phyloP scores from a whole-genome alignment of 352 stramenopile genomes.

The Pythium graminicola region DNA sequence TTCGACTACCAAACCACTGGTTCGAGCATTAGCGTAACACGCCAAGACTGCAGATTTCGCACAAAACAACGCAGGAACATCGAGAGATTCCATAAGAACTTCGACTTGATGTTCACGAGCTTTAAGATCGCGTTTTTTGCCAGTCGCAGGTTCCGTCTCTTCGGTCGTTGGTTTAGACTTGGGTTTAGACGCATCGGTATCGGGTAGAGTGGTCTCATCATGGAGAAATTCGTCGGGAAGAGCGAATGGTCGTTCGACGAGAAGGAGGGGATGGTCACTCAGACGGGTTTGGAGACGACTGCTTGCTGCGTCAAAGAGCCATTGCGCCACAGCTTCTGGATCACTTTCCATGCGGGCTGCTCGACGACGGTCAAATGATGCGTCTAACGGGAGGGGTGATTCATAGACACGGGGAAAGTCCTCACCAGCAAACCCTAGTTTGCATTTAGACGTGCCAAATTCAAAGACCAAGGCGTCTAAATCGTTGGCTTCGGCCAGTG shows the following conservation, averaged over 20 bases:
- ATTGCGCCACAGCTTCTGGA: conserved; percentile 52
- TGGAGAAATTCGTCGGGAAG: conserved; percentile 37
- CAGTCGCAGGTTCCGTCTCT: conserved; percentile 12
- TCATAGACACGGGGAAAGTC: conserved; percentile 79
- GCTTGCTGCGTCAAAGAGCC: conserved; percentile 53
- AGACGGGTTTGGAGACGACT: conserved; percentile 43
- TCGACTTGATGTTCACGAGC: conserved; percentile 63
- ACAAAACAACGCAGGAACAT: conserved; percentile 66
- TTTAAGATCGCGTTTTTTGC: conserved; percentile 54
- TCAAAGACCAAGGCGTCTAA: conserved; percentile 76
- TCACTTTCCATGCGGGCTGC: conserved; percentile 53
- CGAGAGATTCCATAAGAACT: conserved; percentile 78
- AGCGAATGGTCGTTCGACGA: conserved; percentile 61
- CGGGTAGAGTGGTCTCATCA: not conserved
- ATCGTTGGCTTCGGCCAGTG: conserved; percentile 57
- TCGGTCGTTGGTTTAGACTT: conserved; percentile 9
- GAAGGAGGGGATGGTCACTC: conserved; percentile 57
- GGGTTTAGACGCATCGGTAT: too few species aligned
- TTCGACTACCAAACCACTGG: conserved; percentile 71
- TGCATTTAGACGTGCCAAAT: conserved; percentile 63
- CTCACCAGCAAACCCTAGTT: conserved; percentile 84
- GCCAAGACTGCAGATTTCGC: conserved; percentile 77
- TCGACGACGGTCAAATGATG: conserved; percentile 11
- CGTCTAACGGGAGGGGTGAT: conserved; percentile 19
- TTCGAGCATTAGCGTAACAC: conserved; percentile 79